Evolutionary conservation across 148 eudicot species (phyloP).

Genomic region (Mesembryanthemum crystallinum): DNA sequence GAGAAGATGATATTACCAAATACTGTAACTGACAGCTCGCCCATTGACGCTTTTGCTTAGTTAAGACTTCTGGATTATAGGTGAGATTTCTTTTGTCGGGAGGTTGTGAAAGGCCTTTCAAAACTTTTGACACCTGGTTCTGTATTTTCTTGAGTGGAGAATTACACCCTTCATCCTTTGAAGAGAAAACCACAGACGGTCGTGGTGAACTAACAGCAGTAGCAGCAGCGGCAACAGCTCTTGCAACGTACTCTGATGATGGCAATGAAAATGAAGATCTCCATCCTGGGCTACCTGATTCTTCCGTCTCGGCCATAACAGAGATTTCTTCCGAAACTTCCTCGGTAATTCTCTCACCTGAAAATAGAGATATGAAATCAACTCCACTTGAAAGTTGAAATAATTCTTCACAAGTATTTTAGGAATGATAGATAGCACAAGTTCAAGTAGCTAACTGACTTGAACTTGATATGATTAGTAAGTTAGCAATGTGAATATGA

Average conservation of each 20-base stretch:
- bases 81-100: conserved; percentile 55
- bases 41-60: conserved; percentile 99
- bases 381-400: not conserved
- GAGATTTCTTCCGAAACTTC: conserved; percentile 8
- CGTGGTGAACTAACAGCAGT: conserved; percentile 68
- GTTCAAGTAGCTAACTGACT: too few relatives aligned
- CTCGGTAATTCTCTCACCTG: conserved; percentile 35
- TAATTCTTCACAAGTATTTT: too few relatives aligned
- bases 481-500: not conserved
- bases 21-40: conserved; percentile 66
- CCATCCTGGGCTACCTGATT: conserved; percentile 72
- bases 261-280: conserved; percentile 63
- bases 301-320: conserved; percentile 64
- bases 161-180: conserved; percentile 57
- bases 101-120: conserved; percentile 77
- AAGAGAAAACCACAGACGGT: conserved; percentile 77
- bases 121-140: conserved; percentile 58
- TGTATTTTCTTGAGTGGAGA: conserved; percentile 73
- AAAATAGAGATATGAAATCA: not conserved
- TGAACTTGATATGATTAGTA: not conserved
- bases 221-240: conserved; percentile 77
- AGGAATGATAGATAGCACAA: too few relatives aligned
- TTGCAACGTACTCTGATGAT: conserved; percentile 84
- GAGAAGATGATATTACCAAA: conserved; percentile 24
- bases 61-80: conserved; percentile 90